Percentiles rank a stretch among this genome's conserved stretches.
These are phyloP conservation scores for Perilla frutescens DNA, from an alignment of 257 asterid genomes.

Conservation along the genomic window DNA sequence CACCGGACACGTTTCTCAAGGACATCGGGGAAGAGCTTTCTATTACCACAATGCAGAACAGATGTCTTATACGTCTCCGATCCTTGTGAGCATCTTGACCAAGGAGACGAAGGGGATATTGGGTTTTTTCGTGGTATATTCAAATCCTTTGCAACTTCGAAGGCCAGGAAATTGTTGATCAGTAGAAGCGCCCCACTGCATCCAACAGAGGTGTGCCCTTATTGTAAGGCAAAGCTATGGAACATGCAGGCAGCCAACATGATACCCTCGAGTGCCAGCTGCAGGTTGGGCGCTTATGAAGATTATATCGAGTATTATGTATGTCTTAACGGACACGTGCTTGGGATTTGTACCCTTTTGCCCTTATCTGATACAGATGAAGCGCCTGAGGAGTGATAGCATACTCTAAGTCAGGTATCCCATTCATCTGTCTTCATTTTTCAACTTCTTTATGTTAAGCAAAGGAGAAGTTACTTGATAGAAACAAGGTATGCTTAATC, in stretches of 20 bases:
- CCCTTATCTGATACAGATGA: constrained; percentile 95
- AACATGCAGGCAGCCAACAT: constrained; percentile 83
- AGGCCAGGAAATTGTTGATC: constrained; percentile 80
- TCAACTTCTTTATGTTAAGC: neutral
- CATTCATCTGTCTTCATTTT: neutral
- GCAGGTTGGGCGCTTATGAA: constrained; percentile 91
- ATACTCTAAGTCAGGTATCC: constrained; percentile 45
- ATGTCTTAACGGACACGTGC: constrained; percentile 92
- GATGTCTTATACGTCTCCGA: constrained; percentile 92
- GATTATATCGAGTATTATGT: constrained; percentile 90
- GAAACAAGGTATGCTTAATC: neutral
- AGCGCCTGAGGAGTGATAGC: constrained; percentile 66
- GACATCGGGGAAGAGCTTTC: constrained; percentile 94
- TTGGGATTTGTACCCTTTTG: constrained; percentile 85
- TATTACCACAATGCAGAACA: constrained; percentile 79
- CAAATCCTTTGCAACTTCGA: constrained; percentile 75
- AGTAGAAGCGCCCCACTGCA: constrained; percentile 72
- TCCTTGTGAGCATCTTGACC: constrained; percentile 98
- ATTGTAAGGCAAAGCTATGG: constrained; percentile 95
- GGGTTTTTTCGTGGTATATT: constrained; percentile 93
- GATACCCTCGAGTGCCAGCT: constrained; percentile 96
- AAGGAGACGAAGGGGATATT: constrained; percentile 93
- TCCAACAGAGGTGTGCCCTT: constrained; percentile 88
- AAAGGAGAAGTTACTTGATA: neutral
- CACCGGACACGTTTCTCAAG: constrained; percentile 87